These are phyloP conservation scores for Globisporangium solare DNA, from an alignment of 352 stramenopile genomes.

Conservation along the genomic window DNA sequence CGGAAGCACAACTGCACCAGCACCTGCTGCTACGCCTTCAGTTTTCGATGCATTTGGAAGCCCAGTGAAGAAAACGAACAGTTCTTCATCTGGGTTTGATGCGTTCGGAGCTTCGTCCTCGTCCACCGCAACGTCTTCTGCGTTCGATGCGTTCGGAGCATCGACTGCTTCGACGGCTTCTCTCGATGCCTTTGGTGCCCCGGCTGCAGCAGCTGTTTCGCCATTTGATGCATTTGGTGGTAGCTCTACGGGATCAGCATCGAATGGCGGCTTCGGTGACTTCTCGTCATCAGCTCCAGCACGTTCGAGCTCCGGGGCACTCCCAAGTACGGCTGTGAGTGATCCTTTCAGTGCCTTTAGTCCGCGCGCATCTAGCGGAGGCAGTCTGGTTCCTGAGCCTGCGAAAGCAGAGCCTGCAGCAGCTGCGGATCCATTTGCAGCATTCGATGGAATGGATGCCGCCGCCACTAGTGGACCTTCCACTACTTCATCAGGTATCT, in stretches of 20 bases:
- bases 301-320: conserved; percentile 21
- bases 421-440: conserved; percentile 48
- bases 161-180: conserved; percentile 2
- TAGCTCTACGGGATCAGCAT: conserved; percentile 6
- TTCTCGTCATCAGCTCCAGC: conserved; percentile 24
- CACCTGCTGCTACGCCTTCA: conserved; percentile 8
- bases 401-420: conserved; percentile 12
- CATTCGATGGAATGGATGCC: conserved; percentile 51
- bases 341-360: conserved; percentile 25
- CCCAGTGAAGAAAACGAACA: not conserved
- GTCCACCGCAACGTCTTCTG: not conserved
- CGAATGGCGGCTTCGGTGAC: conserved; percentile 21
- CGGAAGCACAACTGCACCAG: not conserved
- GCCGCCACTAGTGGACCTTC: conserved; percentile 7
- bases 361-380: conserved; percentile 14
- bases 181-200: conserved; percentile 32
- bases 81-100: conserved; percentile 2
- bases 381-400: conserved; percentile 2
- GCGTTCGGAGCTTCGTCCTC: conserved; percentile 1
- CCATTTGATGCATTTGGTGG: conserved; percentile 34
- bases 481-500: conserved; percentile 12
- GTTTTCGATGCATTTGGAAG: conserved; percentile 25
- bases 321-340: conserved; percentile 4
- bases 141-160: conserved; percentile 34
- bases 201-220: conserved; percentile 8